These are phyloP conservation scores for Coniochaeta sp. DNA, from an alignment of 2,329 filamentous ascomycete genomes.

Conservation along the genomic window DNA sequence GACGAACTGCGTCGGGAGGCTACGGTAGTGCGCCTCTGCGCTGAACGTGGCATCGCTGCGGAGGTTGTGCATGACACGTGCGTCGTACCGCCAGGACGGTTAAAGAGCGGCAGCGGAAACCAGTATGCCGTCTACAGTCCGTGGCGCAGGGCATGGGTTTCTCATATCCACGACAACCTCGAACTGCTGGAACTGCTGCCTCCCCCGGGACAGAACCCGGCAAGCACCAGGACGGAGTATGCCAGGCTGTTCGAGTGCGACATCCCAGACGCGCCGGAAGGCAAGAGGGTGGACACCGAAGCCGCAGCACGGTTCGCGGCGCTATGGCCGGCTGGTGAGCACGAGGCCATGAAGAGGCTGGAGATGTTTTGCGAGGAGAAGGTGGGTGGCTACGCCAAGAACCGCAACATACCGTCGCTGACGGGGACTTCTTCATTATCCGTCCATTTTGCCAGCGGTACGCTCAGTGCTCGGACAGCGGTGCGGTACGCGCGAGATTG, in stretches of 20 bases:
- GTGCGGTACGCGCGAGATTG: constrained; percentile 51
- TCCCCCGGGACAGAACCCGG: constrained; percentile 48
- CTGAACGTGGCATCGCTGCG: constrained; percentile 59
- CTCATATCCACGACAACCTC: constrained; percentile 62
- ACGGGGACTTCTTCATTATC: constrained; percentile 62
- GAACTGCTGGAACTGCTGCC: constrained; percentile 58
- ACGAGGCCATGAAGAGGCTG: constrained; percentile 59
- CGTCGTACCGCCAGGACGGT: constrained; percentile 65
- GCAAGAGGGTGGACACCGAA: constrained; percentile 52
- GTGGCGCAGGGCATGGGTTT: constrained; percentile 73
- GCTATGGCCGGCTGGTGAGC: constrained; percentile 70
- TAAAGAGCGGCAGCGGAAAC: constrained; percentile 61
- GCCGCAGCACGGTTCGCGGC: constrained; percentile 49
- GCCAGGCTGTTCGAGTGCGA: constrained; percentile 48
- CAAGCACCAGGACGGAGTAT: constrained; percentile 32
- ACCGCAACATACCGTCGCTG: constrained; percentile 58
- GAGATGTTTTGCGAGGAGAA: constrained; percentile 60
- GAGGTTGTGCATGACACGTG: constrained; percentile 75
- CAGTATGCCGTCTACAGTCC: constrained; percentile 82
- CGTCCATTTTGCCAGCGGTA: constrained; percentile 61
- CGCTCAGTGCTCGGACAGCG: constrained; percentile 59
- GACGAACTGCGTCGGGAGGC: constrained; percentile 79
- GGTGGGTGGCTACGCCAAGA: constrained; percentile 53
- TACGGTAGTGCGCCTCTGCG: constrained; percentile 51
- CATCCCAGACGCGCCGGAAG: constrained; percentile 55